These are phyloP conservation scores for Tillandsia leiboldiana DNA, from an alignment of 176 grass and related monocot species.

Conservation along the genomic window DNA sequence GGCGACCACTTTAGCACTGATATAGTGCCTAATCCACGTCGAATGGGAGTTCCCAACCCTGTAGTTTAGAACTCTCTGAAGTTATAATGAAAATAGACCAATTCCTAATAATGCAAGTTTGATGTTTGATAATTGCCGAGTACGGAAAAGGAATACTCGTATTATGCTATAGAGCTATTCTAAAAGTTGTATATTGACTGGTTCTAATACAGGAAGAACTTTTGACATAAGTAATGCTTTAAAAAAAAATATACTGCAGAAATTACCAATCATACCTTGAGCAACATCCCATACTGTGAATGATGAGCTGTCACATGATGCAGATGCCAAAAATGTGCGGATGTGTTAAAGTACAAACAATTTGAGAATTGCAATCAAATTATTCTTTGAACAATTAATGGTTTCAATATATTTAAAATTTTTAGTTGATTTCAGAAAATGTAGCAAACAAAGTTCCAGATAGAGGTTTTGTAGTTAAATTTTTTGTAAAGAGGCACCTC, in stretches of 20 bases:
- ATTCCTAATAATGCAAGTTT: too few species aligned
- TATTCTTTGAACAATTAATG: background rate
- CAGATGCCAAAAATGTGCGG: conserved; percentile 79
- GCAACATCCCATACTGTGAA: conserved; percentile 98
- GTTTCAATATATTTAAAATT: background rate
- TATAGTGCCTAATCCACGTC: conserved; percentile 69
- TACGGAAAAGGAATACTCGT: too few species aligned
- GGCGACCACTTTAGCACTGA: conserved; percentile 88
- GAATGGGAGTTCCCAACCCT: conserved; percentile 80
- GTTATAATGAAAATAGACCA: background rate
- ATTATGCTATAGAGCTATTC: too few species aligned
- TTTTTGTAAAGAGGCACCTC: too few species aligned
- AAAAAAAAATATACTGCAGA: background rate
- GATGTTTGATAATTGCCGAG: too few species aligned
- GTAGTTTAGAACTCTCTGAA: conserved; percentile 14
- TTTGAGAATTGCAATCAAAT: conserved; percentile 14
- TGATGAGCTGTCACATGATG: conserved; percentile 67
- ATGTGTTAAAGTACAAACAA: conserved; percentile 53
- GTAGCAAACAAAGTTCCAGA: background rate
- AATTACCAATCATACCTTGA: conserved; percentile 46
- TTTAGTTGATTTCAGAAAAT: background rate
- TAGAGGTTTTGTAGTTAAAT: background rate
- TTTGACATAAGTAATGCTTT: background rate
- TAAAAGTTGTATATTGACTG: too few species aligned
- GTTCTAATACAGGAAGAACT: too few species aligned